phyloP scores from a whole-genome alignment of 2,329 filamentous ascomycete species.

The Gnomoniopsis sp. region DNA sequence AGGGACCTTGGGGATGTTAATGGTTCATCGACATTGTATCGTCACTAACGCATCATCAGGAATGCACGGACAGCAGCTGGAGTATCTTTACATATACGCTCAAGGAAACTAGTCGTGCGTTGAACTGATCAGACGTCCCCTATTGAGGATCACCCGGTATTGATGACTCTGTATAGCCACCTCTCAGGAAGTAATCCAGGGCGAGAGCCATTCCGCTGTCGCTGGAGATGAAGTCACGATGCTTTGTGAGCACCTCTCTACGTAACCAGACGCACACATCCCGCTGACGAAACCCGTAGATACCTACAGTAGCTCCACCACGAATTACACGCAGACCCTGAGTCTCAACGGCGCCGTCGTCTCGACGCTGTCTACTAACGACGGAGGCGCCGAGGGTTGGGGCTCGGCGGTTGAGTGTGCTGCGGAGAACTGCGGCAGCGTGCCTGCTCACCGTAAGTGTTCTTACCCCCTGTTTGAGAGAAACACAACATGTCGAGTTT shows the following conservation, averaged over 20 bases:
- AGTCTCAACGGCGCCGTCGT: conserved; percentile 18
- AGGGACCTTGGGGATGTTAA: too few species aligned
- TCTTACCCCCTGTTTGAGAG: neutral
- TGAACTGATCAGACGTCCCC: neutral
- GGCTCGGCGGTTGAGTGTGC: conserved; percentile 31
- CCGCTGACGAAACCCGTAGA: conserved; percentile 4
- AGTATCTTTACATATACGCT: conserved; percentile 41
- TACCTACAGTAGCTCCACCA: conserved; percentile 17
- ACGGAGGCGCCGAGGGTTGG: conserved; percentile 19
- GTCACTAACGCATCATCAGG: neutral
- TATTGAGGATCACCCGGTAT: neutral
- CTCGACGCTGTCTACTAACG: conserved; percentile 20
- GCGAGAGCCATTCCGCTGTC: conserved; percentile 23
- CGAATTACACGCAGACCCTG: conserved; percentile 21
- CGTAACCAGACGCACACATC: too few species aligned
- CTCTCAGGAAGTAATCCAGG: conserved; percentile 32
- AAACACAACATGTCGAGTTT: neutral
- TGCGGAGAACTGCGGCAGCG: conserved; percentile 35
- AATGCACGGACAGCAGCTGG: conserved; percentile 27
- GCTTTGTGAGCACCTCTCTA: conserved; percentile 25
- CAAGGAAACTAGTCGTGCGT: conserved; percentile 27
- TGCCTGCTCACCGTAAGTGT: conserved; percentile 33
- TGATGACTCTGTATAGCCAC: conserved; percentile 16
- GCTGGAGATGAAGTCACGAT: conserved; percentile 35
- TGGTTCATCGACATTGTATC: neutral